Base-by-base conservation (phyloP, 2,329 filamentous ascomycete genomes). In the Aspergillus oerlinghausenensis region DNA sequence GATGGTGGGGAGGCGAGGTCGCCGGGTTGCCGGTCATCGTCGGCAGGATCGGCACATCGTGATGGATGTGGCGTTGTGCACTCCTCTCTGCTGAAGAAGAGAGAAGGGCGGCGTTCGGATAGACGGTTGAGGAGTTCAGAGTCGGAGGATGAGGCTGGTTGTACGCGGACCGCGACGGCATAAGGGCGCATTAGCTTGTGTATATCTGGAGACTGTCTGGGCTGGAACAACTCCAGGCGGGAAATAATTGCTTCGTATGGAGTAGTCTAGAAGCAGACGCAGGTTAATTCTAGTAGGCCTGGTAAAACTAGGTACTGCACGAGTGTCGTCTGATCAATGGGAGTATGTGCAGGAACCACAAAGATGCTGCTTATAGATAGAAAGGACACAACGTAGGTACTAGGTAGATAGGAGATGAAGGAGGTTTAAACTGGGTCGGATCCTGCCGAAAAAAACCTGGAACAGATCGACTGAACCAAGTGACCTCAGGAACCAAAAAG, bases 81-180 rank as follows among this genome's bases (percentile, higher is more conserved):
- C 51, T 62, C 43, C 56, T 60, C 50, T 66, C 66, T 42, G 59
- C 52, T 21, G 58, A 57, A 17, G 60, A 56, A 51, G 60, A 54
- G 32, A 52, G 55, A 28, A 60, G 55, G 51, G 60, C 57, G 55
- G 63, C 54, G 57, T 60, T 58, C 54, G 62, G 55, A 55, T 62
- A 57, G 53, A 62, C 60, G 52, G 58, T 54, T 52, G 58, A 52
- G 47, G 61, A 60, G 45, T 50, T 68, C 59, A 64, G 63, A 54
- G 58, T 65, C 53, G 65, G 60, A 58, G 65, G 66, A 58, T 63
- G 63, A 54, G 67, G 67, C 52, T 62, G 63, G 52, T 71, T 67
- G 63, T 67, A 70, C 60, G 66, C 65, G 58, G 64, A 63, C 63
- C 64, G 67, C 61, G 72, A 67, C 65, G 72, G 67, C 68, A 78